Evolutionary conservation across 1,284 basidiomycete species (phyloP).

Genomic region (Puccinia brachypodii): DNA sequence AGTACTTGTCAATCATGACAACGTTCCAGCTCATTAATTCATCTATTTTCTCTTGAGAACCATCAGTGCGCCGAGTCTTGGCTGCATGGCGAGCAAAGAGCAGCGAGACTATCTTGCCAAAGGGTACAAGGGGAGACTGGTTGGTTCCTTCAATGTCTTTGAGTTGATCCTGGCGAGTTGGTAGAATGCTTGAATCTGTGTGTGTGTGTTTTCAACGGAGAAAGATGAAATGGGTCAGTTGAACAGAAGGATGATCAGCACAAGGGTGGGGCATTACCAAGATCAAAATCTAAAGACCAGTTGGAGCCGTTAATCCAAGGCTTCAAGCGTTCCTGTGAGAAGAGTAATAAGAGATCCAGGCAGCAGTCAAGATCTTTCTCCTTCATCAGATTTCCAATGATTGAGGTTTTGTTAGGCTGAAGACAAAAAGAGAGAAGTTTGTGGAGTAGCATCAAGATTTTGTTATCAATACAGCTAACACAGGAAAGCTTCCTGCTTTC

Average conservation of each 20-base stretch:
- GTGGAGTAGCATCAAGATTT: slow-evolving; percentile 37
- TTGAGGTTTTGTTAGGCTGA: slow-evolving; percentile 8
- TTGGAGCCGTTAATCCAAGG: slow-evolving; percentile 27
- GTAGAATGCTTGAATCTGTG: neutral
- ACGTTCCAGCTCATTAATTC: slow-evolving; percentile 24
- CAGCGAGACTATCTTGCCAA: slow-evolving; percentile 24
- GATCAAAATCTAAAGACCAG: slow-evolving; percentile 33
- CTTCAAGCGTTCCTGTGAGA: neutral
- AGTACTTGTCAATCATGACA: slow-evolving; percentile 43
- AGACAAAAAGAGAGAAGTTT: slow-evolving; percentile 32
- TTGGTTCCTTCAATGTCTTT: slow-evolving; percentile 1
- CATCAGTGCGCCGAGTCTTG: slow-evolving; percentile 8
- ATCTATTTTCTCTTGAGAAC: neutral
- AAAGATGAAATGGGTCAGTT: neutral
- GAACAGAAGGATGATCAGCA: neutral
- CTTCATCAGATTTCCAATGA: slow-evolving; percentile 15
- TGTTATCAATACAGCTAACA: slow-evolving; percentile 35
- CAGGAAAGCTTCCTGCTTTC: too few relatives aligned
- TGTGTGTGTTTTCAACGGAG: neutral
- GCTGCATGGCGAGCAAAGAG: slow-evolving; percentile 27
- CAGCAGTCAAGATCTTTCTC: slow-evolving; percentile 32
- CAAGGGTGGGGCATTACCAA: neutral
- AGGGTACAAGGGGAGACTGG: slow-evolving; percentile 29
- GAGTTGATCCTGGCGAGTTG: neutral
- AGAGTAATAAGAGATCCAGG: slow-evolving; percentile 35